phyloP scores from a whole-genome alignment of 2,329 filamentous ascomycete genomes.

The Sporothrix inflata region DNA sequence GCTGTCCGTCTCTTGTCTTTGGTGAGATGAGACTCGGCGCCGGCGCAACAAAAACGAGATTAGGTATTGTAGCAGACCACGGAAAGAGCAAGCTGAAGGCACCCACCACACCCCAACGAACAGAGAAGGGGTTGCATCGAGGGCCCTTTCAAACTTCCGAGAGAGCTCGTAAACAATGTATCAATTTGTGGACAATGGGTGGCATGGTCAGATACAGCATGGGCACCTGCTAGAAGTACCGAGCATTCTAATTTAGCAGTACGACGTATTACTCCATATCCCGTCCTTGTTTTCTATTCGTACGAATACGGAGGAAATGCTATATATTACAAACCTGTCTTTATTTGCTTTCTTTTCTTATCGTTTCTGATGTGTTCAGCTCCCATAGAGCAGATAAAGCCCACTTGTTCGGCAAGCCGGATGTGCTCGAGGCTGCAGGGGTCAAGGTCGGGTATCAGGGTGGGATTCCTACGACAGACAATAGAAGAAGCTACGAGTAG shows the following conservation, averaged over 20 bases:
- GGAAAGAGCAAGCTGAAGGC: background rate
- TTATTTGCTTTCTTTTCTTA: background rate
- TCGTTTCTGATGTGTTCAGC: background rate
- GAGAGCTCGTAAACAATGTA: background rate
- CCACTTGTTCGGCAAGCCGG: slow-evolving; percentile 1
- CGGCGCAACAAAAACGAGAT: slow-evolving; percentile 6
- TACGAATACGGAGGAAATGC: background rate
- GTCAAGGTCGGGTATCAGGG: background rate
- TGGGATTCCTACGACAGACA: background rate
- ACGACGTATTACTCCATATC: slow-evolving; percentile 2
- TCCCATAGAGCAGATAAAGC: background rate
- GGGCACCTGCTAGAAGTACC: background rate
- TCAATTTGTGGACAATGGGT: too few relatives aligned
- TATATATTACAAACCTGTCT: background rate
- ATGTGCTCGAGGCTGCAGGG: background rate
- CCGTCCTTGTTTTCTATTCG: slow-evolving; percentile 2
- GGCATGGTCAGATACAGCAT: background rate
- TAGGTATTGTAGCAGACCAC: background rate
- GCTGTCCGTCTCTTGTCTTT: background rate
- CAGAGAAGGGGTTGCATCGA: background rate
- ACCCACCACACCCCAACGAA: background rate
- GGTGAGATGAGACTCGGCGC: background rate
- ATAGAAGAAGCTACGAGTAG: background rate
- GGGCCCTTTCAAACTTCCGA: background rate
- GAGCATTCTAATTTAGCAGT: background rate